Evolutionary conservation across 805 yeast species (phyloP).

Genomic region (Scheffersomyces stipitis): DNA sequence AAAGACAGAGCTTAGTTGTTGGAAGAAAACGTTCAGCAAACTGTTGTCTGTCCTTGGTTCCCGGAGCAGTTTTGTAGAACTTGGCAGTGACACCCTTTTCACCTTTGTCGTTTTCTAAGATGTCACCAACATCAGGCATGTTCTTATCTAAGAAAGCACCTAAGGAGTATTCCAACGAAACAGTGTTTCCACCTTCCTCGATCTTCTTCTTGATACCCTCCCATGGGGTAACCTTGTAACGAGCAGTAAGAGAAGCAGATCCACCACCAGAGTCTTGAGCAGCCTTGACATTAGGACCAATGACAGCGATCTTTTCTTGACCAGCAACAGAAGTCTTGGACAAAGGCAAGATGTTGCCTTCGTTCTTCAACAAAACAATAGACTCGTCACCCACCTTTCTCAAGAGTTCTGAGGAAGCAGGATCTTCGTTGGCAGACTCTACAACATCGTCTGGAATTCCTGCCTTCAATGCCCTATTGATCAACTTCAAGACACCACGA

Average conservation of each 20-base stretch:
- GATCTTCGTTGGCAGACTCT: constrained; percentile 22
- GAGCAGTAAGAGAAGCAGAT: constrained; percentile 27
- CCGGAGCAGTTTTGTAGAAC: constrained; percentile 11
- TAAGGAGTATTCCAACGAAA: constrained; percentile 8
- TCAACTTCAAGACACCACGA: constrained; percentile 24
- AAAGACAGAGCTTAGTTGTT: too few species aligned
- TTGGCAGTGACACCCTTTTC: constrained; percentile 22
- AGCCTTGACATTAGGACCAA: constrained; percentile 32
- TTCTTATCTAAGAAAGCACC: constrained; percentile 12
- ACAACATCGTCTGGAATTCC: constrained; percentile 21
- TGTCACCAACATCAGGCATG: constrained; percentile 17
- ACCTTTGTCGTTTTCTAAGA: constrained; percentile 20
- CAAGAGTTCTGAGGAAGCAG: constrained; percentile 19
- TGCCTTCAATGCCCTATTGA: constrained; percentile 19
- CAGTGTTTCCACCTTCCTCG: background rate
- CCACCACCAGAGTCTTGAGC: constrained; percentile 34
- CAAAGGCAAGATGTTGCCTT: constrained; percentile 26
- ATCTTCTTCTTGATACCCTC: background rate
- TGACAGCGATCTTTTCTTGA: constrained; percentile 29
- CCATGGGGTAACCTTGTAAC: constrained; percentile 25
- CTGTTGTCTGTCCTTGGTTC: background rate
- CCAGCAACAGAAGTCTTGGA: too few species aligned
- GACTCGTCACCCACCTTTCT: constrained; percentile 22
- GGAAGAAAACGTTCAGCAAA: too few species aligned
- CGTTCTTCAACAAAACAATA: constrained; percentile 30